A percentile compares a stretch with the other conserved stretches of the same genome.
Conservation (phyloP, 2,329 filamentous ascomycete genomes). For the Macrophomina phaseolina region DNA sequence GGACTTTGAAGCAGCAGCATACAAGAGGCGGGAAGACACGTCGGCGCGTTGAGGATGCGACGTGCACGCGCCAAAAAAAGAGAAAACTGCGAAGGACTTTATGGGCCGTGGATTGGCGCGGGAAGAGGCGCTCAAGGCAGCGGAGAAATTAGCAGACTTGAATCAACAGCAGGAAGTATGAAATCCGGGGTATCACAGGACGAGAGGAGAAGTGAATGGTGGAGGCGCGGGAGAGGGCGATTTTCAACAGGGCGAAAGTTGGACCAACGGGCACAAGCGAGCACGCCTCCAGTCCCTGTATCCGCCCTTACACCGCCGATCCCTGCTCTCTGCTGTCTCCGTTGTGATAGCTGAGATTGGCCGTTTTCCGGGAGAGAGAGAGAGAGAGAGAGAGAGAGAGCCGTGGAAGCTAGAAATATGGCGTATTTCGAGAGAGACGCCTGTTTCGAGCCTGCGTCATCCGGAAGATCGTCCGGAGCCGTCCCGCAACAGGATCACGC, state of each 20-base stretch:
- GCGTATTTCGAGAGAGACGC: too few relatives aligned
- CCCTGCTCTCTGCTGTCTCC: not conserved
- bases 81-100: too few relatives aligned
- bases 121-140: not conserved
- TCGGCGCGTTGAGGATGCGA: not conserved
- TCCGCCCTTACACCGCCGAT: not conserved
- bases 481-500: not conserved
- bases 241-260: slow-evolving; percentile 2
- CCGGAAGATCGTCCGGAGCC: not conserved
- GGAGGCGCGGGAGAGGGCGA: not conserved
- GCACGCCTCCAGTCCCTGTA: not conserved
- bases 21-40: not conserved
- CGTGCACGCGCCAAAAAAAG: not conserved
- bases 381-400: too few relatives aligned
- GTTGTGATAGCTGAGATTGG: too few relatives aligned
- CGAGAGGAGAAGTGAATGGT: not conserved
- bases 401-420: too few relatives aligned
- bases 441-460: not conserved
- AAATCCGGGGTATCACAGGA: slow-evolving; percentile 13
- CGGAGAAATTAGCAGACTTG: not conserved
- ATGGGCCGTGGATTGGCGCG: not conserved
- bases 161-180: not conserved
- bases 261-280: slow-evolving; percentile 2
- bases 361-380: too few relatives aligned
- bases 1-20: not conserved